Conservation (phyloP, 345 rosid genomes). For the Rhodamnia argentea region DNA sequence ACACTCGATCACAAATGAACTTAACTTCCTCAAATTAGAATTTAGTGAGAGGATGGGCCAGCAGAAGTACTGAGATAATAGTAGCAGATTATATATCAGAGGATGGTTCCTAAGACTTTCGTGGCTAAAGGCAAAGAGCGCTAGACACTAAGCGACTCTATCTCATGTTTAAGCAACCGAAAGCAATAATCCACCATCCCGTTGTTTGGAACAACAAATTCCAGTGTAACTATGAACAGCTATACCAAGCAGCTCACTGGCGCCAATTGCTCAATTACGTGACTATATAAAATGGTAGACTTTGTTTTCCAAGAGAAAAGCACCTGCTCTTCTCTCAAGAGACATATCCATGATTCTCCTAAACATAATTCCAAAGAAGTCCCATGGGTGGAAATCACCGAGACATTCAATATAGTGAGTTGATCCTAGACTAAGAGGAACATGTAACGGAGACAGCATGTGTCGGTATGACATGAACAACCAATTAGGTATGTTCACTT, state of each 20-base stretch:
- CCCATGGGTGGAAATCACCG: neutral
- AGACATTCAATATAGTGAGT: neutral
- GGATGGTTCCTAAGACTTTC: neutral
- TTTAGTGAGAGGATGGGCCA: neutral
- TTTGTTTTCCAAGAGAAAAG: neutral
- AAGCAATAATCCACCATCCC: neutral
- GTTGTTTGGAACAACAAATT: neutral
- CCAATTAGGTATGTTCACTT: neutral
- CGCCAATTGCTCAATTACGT: neutral
- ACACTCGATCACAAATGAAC: neutral
- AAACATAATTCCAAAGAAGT: neutral
- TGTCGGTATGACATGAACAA: neutral
- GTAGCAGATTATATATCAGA: neutral
- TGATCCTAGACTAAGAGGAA: neutral
- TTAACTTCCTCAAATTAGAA: neutral
- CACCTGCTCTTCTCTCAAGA: neutral
- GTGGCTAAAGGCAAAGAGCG: neutral
- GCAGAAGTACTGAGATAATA: neutral
- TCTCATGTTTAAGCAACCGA: neutral
- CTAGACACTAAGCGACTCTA: neutral
- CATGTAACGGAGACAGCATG: neutral
- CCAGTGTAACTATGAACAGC: neutral
- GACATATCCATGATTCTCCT: neutral
- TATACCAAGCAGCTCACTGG: neutral
- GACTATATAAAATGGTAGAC: neutral